Base-by-base conservation (phyloP, 257 asterid genomes). In the Nyctanthes arbortristis region DNA sequence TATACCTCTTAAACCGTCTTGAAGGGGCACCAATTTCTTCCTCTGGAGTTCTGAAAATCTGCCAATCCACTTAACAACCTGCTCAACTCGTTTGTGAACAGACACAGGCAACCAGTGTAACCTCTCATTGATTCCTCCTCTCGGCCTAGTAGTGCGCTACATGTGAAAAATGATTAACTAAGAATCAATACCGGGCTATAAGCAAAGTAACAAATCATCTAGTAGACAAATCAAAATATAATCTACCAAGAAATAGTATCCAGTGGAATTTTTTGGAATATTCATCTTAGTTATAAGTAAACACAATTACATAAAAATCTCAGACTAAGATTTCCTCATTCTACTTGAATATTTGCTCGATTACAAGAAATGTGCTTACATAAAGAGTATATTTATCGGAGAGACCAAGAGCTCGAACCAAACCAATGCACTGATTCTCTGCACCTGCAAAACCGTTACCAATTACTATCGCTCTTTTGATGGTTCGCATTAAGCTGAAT, bases 371-470 rank as follows among this genome's bases (percentile, higher is more conserved):
- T 35, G 10, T 43, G 61, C 80, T 78, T 84, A 91, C 97, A 64
- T 77, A 75, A 69, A 89, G 78, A 63, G 85, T 78, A 68, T 61
- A 84, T 6, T 64, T 69, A 66, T 76, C 71, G 67, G 88, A 81
- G 77, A 91, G 80, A 36, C 90, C 88, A 58, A 91, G 75, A 65
- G 97, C 96, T 77, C 91, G 88, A 73, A 91, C 71, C 82, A 91
- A 84, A 71, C 96, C 96, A 66, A 84, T 65, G 84, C 85, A 84
- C 69, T 91, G 97, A 77, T 87, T 91, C 75, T 91, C 91, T 47
- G 96, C 90, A 66, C 93, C 96, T 10, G 97, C 87, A 56, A 80
- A 73, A 66, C 97, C 93, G 74, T 87, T 91, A 72, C 96, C 90
- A 79, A 91, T 85, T 35, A 91, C 84, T 34, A 89, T 58, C 29